Evolutionary conservation across 306 rosid species (phyloP), one percentile per base, ranked within the genome.

Genomic region (Pyrus pyrifolia): DNA sequence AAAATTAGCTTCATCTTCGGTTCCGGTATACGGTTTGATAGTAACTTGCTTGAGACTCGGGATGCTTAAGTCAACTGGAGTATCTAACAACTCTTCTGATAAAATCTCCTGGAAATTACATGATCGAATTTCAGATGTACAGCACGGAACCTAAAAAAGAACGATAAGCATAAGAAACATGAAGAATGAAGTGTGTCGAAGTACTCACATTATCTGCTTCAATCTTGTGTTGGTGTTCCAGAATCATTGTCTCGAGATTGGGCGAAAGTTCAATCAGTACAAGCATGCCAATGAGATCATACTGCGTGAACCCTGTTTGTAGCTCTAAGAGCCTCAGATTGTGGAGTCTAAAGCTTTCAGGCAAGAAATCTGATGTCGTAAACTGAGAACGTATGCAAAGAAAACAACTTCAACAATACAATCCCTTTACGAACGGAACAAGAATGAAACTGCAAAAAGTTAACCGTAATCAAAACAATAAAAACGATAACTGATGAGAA

Each of bases 21-120:
- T 53, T 55, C 52, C 33, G 8, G 52, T 21, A 55, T 21, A 71
- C 2, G 65, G 31, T 55, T 2, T 71, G 52, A 71, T 71, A 25
- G 4, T 71, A 40, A 71, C 75, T 55, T 71, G 65, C 75, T 55
- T 71, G 22, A 71, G 66, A 53, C 66, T 71, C 14, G 75, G 52
- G 51, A 71, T 71, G 75, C 44, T 3, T 27, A 55, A 55, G 2
- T 59, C 51, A 33, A 53, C 65, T 33, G 33, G 66, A 53, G 33
- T 53, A 6, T 71, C 35, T 55, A 25, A 35, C 4, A 55, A 71
- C 52, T 33, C 66, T 21, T 71, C 65, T 33, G 75, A 29, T 71
- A 33, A n/a, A 6, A 4, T n/a, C 2, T 22, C 52, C 75, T 71
- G 31, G 30, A 40, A 40, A 8, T 40, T 40, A n/a, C 35, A 71